phyloP scores from a whole-genome alignment of 129 eudicot genomes.

The Helianthus annuus region DNA sequence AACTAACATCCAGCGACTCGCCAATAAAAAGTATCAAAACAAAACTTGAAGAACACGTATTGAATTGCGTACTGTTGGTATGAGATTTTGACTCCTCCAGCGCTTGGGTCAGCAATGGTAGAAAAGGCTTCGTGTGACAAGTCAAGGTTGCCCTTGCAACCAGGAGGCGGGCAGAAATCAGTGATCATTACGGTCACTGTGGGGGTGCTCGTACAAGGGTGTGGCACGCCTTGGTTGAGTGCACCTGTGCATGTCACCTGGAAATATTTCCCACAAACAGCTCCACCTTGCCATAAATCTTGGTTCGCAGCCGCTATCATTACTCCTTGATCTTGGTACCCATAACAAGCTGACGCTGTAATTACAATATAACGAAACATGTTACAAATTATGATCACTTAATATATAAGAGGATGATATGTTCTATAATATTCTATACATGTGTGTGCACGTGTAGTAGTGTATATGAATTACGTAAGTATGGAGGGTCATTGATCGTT shows the following conservation, averaged over 20 bases:
- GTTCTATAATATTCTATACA: background rate
- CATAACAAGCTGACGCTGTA: slow-evolving; percentile 6
- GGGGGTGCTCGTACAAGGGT: slow-evolving; percentile 1
- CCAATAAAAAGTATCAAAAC: no score
- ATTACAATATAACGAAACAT: background rate
- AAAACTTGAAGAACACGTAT: no score
- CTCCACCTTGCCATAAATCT: slow-evolving; percentile 1
- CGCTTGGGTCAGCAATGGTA: background rate
- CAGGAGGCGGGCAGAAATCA: slow-evolving; percentile 13
- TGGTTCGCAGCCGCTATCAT: slow-evolving; percentile 4
- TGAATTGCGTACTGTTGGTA: background rate
- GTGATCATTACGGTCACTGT: slow-evolving; percentile 9
- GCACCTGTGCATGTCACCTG: background rate
- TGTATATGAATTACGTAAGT: background rate
- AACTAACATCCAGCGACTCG: no score
- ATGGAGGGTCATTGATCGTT: slow-evolving; percentile 1
- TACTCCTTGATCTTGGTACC: background rate
- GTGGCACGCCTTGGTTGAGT: background rate
- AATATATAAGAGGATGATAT: background rate
- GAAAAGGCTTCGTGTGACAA: slow-evolving; percentile 12
- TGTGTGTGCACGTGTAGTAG: background rate
- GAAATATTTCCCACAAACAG: background rate
- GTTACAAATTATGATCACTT: background rate
- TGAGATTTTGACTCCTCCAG: background rate
- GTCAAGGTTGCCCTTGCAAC: slow-evolving; percentile 6